A percentile compares a stretch with the other conserved stretches of the same genome.
These are phyloP conservation scores for Eucalyptus microcorys DNA, from an alignment of 345 rosid genomes.

Conservation along the genomic window DNA sequence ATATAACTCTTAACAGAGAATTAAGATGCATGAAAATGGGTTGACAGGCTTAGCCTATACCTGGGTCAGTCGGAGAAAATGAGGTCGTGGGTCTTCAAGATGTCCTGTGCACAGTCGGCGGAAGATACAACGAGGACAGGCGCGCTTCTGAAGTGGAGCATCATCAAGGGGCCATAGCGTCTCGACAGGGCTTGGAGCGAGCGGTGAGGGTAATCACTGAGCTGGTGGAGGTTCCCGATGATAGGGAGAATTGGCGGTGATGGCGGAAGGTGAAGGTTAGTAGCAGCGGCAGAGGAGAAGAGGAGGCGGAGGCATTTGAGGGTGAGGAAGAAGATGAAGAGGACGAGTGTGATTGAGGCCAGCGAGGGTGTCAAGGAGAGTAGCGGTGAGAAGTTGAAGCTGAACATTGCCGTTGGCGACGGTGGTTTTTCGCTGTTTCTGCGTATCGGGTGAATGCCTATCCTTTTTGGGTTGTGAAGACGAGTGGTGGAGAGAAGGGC, in stretches of 20 bases:
- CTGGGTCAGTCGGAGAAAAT: constrained; percentile 33
- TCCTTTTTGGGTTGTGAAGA: neutral
- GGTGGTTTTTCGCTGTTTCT: neutral
- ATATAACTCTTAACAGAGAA: neutral
- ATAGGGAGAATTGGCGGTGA: constrained; percentile 44
- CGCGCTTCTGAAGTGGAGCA: constrained; percentile 30
- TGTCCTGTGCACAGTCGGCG: constrained; percentile 23
- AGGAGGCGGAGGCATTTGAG: neutral
- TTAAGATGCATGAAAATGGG: neutral
- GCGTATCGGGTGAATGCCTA: neutral
- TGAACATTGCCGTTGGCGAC: neutral
- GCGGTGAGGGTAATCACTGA: constrained; percentile 36
- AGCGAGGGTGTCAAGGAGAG: neutral
- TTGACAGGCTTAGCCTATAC: neutral
- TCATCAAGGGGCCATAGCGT: constrained; percentile 46
- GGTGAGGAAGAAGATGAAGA: neutral
- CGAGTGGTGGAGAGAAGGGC: neutral
- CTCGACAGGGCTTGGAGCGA: constrained; percentile 22
- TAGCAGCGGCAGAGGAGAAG: neutral
- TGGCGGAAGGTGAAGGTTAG: constrained; percentile 6
- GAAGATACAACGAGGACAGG: constrained; percentile 46
- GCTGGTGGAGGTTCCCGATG: constrained; percentile 51
- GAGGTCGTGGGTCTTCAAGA: constrained; percentile 46
- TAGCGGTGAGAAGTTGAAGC: neutral
- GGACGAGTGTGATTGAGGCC: neutral